Conservation (phyloP, 148 eudicot genomes). For the Chenopodium suecicum region DNA sequence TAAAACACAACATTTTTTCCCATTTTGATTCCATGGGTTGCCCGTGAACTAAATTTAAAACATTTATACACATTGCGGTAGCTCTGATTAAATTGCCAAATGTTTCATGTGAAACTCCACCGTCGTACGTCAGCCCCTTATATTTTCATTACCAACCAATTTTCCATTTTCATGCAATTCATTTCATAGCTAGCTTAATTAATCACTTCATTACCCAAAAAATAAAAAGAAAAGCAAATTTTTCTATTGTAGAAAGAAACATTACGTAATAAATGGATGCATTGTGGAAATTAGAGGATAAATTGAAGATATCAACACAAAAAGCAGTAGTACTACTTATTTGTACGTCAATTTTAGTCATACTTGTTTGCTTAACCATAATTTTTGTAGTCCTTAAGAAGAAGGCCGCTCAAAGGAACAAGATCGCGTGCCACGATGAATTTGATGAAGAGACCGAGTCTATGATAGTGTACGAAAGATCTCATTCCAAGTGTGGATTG, state of each 20-base stretch:
- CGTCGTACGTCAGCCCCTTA: background rate
- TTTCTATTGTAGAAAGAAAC: no score
- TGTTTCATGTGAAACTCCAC: background rate
- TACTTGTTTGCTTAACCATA: constrained; percentile 32
- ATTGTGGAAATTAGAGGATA: constrained; percentile 70
- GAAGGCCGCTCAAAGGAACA: constrained; percentile 8
- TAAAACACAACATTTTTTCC: no score
- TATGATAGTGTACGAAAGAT: constrained; percentile 5
- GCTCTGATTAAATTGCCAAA: background rate
- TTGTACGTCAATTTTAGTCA: constrained; percentile 36
- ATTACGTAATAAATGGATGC: constrained; percentile 40
- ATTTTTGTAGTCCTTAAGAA: constrained; percentile 20
- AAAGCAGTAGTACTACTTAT: constrained; percentile 39
- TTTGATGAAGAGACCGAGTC: constrained; percentile 20
- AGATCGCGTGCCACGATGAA: constrained; percentile 13
- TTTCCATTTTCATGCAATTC: background rate
- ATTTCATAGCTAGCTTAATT: background rate
- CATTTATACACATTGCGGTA: background rate
- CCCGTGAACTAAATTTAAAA: background rate
- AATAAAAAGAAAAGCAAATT: background rate
- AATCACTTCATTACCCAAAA: background rate
- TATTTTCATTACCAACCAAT: background rate
- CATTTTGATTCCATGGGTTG: background rate
- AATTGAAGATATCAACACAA: constrained; percentile 57
- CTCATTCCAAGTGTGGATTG: background rate